phyloP scores from a whole-genome alignment of 768 basidiomycete species.

The Trametes elegans region DNA sequence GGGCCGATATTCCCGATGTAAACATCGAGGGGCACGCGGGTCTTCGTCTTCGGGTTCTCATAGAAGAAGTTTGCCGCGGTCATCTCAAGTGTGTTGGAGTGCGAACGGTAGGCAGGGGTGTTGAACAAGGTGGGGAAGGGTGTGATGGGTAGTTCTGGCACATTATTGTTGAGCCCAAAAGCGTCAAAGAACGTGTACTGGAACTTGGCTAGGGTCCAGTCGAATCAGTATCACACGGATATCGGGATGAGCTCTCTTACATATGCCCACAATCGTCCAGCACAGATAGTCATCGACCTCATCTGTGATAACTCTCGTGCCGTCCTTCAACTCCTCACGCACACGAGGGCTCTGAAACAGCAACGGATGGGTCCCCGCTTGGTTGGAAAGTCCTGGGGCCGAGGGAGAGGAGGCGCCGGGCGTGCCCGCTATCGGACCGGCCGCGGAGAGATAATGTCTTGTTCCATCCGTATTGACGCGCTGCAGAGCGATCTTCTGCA shows the following conservation, averaged over 20 bases:
- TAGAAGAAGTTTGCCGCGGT: constrained; percentile 90
- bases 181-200: constrained; percentile 95
- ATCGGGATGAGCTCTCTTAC: constrained; percentile 45
- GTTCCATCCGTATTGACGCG: constrained; percentile 79
- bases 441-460: constrained; percentile 85
- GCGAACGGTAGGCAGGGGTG: constrained; percentile 62
- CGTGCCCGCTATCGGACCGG: constrained; percentile 80
- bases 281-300: constrained; percentile 94
- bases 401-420: constrained; percentile 65
- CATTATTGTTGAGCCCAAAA: constrained; percentile 72
- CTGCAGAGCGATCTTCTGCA: constrained; percentile 94
- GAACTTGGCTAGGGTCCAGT: constrained; percentile 81
- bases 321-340: constrained; percentile 81
- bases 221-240: constrained; percentile 5
- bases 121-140: constrained; percentile 88
- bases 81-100: constrained; percentile 72
- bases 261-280: constrained; percentile 95
- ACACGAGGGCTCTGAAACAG: constrained; percentile 78
- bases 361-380: constrained; percentile 78
- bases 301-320: constrained; percentile 70
- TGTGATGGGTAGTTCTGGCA: constrained; percentile 80
- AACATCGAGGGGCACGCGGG: constrained; percentile 75
- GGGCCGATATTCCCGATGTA: constrained; percentile 91
- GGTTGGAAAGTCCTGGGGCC: constrained; percentile 72
- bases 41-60: constrained; percentile 61